Percentiles rank a stretch among this genome's conserved stretches.
phyloP scores from a whole-genome alignment of 306 rosid species.

The Gynostemma pentaphyllum region DNA sequence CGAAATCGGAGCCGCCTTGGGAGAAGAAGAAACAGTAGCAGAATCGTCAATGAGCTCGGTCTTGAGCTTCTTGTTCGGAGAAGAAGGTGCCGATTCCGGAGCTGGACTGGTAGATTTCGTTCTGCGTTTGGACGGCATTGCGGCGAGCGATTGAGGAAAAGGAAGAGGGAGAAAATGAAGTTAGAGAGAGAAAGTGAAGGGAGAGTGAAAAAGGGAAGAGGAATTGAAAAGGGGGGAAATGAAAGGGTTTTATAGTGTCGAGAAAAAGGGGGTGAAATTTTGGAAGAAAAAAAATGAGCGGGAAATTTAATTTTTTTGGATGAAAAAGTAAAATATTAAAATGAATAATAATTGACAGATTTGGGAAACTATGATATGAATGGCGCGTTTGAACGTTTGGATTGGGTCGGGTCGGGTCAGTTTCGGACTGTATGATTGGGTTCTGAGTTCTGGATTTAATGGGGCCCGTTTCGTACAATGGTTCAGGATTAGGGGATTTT shows the following conservation, averaged over 20 bases:
- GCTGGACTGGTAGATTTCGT: background rate
- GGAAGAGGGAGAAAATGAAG: no score
- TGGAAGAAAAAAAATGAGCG: constrained; percentile 9
- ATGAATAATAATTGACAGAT: no score
- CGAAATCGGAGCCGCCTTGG: background rate
- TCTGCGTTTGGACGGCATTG: constrained; percentile 16
- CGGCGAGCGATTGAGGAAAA: background rate
- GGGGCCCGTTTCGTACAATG: no score
- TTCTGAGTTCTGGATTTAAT: no score
- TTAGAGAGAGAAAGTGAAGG: background rate
- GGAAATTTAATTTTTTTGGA: background rate
- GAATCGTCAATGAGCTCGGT: background rate
- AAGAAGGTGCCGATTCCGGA: background rate
- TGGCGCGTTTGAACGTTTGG: no score
- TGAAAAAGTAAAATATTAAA: no score
- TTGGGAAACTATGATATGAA: no score
- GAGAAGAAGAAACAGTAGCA: background rate
- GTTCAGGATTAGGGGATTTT: no score
- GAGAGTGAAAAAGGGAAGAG: background rate
- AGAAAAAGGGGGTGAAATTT: background rate
- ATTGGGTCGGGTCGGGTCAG: no score
- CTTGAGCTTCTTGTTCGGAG: constrained; percentile 14
- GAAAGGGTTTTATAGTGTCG: background rate
- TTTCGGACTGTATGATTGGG: no score
- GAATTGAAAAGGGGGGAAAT: background rate